These are phyloP conservation scores for Yamadazyma laniorum DNA, from an alignment of 805 yeast genomes.

Conservation along the genomic window DNA sequence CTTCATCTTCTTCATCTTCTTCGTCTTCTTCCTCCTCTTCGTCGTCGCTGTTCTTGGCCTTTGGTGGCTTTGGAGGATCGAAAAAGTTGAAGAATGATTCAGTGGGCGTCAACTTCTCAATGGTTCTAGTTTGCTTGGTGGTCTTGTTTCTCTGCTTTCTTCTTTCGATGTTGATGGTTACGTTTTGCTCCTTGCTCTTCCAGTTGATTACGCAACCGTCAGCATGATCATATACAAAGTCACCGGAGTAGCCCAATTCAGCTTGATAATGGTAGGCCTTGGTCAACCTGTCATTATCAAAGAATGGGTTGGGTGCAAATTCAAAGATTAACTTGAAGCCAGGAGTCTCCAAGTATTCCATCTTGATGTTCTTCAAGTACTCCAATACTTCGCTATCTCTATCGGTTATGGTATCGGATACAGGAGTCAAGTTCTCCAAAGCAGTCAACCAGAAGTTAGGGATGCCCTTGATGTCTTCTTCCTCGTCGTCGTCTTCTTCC, in stretches of 20 bases:
- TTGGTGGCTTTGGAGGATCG: conserved; percentile 83
- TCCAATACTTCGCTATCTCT: conserved; percentile 84
- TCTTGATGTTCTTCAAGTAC: conserved; percentile 63
- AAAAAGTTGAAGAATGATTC: conserved; percentile 96
- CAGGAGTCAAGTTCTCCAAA: conserved; percentile 76
- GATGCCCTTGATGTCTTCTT: conserved; percentile 57
- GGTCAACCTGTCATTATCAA: conserved; percentile 66
- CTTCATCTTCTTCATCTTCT: conserved; percentile 55
- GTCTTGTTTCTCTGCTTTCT: conserved; percentile 96
- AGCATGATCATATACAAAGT: conserved; percentile 95
- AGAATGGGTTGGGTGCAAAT: conserved; percentile 72
- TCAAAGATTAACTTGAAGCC: conserved; percentile 87
- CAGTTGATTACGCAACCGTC: conserved; percentile 86
- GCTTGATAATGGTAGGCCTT: conserved; percentile 93
- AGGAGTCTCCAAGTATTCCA: conserved; percentile 78
- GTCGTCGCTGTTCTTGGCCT: conserved; percentile 26
- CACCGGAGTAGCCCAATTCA: conserved; percentile 92
- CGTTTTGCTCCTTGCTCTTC: conserved; percentile 76
- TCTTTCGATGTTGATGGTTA: conserved; percentile 84
- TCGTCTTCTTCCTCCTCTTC: conserved; percentile 55
- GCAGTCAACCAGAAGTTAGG: conserved; percentile 98
- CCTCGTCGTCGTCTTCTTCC: conserved; percentile 43
- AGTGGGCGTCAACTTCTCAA: conserved; percentile 90
- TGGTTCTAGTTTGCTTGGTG: conserved; percentile 93
- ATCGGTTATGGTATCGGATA: conserved; percentile 82